These are phyloP conservation scores for Coemansia sp. DNA, from an alignment of 192 early-diverging fungal genomes.

Conservation along the genomic window DNA sequence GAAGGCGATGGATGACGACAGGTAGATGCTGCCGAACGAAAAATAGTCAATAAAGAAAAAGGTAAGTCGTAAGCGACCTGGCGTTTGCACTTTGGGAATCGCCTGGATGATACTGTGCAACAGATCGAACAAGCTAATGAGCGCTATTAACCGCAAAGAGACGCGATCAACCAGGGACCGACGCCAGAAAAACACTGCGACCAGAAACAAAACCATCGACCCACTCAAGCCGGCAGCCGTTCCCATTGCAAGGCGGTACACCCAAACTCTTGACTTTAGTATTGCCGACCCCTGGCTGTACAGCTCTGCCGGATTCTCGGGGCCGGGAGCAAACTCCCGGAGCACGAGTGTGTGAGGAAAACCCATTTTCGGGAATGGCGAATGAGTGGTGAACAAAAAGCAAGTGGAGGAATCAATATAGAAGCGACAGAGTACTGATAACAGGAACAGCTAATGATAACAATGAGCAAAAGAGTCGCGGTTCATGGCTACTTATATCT, in stretches of 20 bases:
- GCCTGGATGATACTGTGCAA: constrained; percentile 13
- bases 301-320: constrained; percentile 1
- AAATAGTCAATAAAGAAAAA: constrained; percentile 18
- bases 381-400: neutral
- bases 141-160: constrained; percentile 31
- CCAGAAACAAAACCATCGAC: constrained; percentile 17
- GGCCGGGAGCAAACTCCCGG: constrained; percentile 3
- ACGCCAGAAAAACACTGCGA: constrained; percentile 28
- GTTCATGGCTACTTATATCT: neutral
- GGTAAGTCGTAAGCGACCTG: neutral
- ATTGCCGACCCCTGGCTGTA: neutral
- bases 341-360: neutral
- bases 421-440: neutral
- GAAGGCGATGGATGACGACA: constrained; percentile 38
- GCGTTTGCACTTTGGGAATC: neutral
- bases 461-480: neutral
- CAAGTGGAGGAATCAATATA: neutral
- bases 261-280: neutral
- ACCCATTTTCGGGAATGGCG: neutral
- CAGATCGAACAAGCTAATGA: constrained; percentile 23
- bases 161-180: constrained; percentile 27
- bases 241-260: neutral
- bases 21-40: constrained; percentile 14
- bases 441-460: neutral
- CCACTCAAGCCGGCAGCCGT: constrained; percentile 10